Evolutionary conservation across 2,329 filamentous ascomycete species (phyloP).

Genomic region (Gnomoniopsis smithogilvyi): DNA sequence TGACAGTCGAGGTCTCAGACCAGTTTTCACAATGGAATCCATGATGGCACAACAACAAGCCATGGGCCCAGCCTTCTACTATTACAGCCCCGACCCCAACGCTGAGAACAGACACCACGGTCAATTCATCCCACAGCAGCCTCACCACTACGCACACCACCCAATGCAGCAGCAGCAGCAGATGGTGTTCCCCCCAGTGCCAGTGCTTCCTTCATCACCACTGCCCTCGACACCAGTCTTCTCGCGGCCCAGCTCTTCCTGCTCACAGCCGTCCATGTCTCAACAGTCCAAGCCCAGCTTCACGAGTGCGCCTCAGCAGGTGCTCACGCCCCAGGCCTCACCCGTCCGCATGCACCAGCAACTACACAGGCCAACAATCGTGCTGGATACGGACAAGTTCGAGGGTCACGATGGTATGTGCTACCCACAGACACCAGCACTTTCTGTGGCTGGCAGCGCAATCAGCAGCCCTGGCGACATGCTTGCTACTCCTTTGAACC

Average conservation of each 20-base stretch:
- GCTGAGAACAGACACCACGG: conserved; percentile 71
- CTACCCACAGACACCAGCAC: conserved; percentile 81
- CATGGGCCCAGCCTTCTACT: conserved; percentile 78
- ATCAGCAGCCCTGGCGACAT: conserved; percentile 84
- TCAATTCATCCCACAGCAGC: conserved; percentile 66
- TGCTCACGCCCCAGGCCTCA: conserved; percentile 71
- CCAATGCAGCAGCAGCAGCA: conserved; percentile 42
- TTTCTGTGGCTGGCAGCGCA: conserved; percentile 80
- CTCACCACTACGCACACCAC: conserved; percentile 29
- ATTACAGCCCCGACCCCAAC: conserved; percentile 77
- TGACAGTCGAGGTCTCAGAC: conserved; percentile 19
- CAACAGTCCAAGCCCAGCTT: conserved; percentile 44
- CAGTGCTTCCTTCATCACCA: conserved; percentile 55
- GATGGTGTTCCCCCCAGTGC: conserved; percentile 50
- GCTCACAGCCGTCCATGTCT: conserved; percentile 53
- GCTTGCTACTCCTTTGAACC: conserved; percentile 78
- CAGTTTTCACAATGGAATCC: conserved; percentile 59
- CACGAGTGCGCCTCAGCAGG: conserved; percentile 54
- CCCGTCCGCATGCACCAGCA: conserved; percentile 61
- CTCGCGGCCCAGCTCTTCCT: conserved; percentile 63
- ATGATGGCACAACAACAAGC: conserved; percentile 52
- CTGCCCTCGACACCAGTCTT: conserved; percentile 62
- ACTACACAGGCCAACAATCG: conserved; percentile 69
- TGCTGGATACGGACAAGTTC: conserved; percentile 71
- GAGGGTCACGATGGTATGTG: conserved; percentile 60